Percentiles rank a stretch among this genome's conserved stretches.
Conservation (phyloP, 73 alveolate genomes). For the Tetrahymena borealis region DNA sequence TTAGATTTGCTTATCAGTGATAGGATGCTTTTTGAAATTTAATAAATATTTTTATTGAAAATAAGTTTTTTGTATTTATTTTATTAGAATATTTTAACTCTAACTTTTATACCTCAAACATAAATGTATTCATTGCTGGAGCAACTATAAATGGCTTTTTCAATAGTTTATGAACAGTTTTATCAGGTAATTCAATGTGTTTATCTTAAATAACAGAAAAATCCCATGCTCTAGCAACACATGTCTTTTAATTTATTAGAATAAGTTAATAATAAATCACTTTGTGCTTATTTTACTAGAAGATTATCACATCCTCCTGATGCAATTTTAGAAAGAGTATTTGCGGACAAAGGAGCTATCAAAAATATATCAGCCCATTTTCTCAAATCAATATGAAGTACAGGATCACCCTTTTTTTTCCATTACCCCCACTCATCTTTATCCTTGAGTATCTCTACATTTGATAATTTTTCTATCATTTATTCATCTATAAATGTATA, state of each 20-base stretch:
- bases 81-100: too few species aligned
- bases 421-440: constrained; percentile 72
- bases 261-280: neutral
- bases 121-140: constrained; percentile 87
- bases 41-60: neutral
- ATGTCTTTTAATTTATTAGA: constrained; percentile 10
- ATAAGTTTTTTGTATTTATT: too few species aligned
- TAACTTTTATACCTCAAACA: constrained; percentile 41
- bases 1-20: neutral
- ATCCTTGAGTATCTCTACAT: constrained; percentile 21
- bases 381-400: constrained; percentile 73
- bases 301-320: constrained; percentile 80
- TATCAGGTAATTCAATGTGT: neutral
- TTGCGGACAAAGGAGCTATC: constrained; percentile 84
- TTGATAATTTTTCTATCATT: neutral
- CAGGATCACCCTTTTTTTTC: constrained; percentile 70
- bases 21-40: neutral
- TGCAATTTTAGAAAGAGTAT: constrained; percentile 74
- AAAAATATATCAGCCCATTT: constrained; percentile 62
- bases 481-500: neutral
- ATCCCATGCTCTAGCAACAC: constrained; percentile 72
- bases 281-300: neutral
- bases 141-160: constrained; percentile 61
- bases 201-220: neutral
- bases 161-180: neutral